A percentile compares a stretch with the other conserved stretches of the same genome.
phyloP scores from a whole-genome alignment of 371 early-diverging fungal genomes.

The Funneliformis caledonium region DNA sequence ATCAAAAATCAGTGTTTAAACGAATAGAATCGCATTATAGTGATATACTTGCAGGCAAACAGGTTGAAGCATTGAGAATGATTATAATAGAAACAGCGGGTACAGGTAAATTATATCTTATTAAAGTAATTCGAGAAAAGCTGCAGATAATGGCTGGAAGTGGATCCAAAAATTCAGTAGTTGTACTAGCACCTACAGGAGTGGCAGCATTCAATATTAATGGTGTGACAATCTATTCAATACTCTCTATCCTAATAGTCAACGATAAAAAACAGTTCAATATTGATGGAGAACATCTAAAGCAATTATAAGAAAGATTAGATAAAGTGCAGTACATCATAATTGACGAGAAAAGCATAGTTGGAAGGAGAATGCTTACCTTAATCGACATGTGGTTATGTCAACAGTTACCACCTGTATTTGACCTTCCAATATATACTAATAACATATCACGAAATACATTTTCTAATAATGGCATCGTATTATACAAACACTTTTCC shows the following conservation, averaged over 20 bases:
- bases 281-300: not conserved
- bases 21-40: not conserved
- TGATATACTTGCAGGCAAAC: not conserved
- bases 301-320: constrained; percentile 1
- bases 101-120: no score
- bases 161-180: not conserved
- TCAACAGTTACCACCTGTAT: no score
- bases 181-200: not conserved
- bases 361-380: no score
- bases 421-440: no score
- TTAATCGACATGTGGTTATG: no score
- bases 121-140: no score
- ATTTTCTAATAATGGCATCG: not conserved
- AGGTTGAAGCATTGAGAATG: no score
- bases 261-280: not conserved
- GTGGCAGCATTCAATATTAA: no score
- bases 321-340: not conserved
- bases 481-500: no score
- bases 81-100: no score
- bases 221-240: not conserved
- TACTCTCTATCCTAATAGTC: not conserved
- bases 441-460: not conserved
- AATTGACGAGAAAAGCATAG: no score
- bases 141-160: not conserved
- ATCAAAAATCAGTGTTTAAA: no score